Evolutionary conservation across 148 eudicot genomes (phyloP).

Genomic region (Polygonum maritimum): DNA sequence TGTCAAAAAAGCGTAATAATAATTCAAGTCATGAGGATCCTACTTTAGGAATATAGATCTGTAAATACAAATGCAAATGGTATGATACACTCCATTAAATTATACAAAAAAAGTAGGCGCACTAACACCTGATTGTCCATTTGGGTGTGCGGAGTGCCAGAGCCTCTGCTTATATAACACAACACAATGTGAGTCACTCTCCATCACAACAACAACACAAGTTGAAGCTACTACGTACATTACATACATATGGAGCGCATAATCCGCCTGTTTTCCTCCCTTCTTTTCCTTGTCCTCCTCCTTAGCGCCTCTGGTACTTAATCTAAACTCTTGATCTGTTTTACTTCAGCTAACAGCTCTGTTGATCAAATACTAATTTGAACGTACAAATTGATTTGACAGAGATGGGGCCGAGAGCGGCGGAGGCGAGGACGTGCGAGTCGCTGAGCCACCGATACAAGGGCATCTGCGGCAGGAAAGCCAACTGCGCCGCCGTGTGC

Average conservation of each 20-base stretch:
- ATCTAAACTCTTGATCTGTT: background rate
- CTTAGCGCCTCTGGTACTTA: conserved; percentile 19
- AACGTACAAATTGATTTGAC: background rate
- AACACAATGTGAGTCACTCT: background rate
- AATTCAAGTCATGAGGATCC: background rate
- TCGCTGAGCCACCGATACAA: conserved; percentile 29
- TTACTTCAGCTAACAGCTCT: background rate
- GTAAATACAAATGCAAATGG: too few relatives aligned
- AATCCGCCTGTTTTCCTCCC: conserved; percentile 15
- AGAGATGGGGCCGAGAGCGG: conserved; percentile 16
- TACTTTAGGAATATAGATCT: background rate
- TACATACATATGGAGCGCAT: conserved; percentile 14
- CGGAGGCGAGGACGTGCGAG: conserved; percentile 34
- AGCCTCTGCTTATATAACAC: background rate
- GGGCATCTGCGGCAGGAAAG: conserved; percentile 22
- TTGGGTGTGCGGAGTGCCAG: too few relatives aligned
- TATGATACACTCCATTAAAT: too few relatives aligned
- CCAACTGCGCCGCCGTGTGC: conserved; percentile 34
- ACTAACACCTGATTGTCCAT: too few relatives aligned
- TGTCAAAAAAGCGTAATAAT: background rate
- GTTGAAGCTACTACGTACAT: too few relatives aligned
- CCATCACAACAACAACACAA: background rate
- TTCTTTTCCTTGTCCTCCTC: conserved; percentile 19
- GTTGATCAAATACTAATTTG: background rate
- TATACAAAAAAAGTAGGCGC: too few relatives aligned